Percentiles rank a stretch among this genome's conserved stretches.
Conservation (phyloP, 1,139 yeast genomes). For the Lodderomyces oxycetoniae region DNA sequence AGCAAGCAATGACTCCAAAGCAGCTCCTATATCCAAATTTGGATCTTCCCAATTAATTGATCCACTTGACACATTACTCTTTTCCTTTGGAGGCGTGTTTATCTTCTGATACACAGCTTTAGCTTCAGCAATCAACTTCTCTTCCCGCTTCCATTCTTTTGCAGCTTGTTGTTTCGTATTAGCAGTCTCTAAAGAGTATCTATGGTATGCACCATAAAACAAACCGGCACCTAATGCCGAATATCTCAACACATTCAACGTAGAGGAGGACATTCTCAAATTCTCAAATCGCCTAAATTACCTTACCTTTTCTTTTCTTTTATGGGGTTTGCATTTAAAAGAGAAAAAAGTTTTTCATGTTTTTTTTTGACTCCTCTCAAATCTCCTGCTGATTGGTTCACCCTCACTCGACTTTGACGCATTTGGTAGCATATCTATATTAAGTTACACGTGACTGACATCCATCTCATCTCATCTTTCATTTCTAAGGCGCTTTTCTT, state of each 20-base stretch:
- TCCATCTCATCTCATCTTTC: neutral
- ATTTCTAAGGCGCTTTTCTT: slow-evolving; percentile 1
- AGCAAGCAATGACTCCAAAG: slow-evolving; percentile 40
- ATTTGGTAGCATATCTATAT: neutral
- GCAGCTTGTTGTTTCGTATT: slow-evolving; percentile 58
- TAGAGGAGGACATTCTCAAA: too few relatives aligned
- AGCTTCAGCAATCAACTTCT: slow-evolving; percentile 79
- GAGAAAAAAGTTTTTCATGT: slow-evolving; percentile 12
- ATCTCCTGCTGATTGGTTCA: neutral
- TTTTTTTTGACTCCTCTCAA: neutral
- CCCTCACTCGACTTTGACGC: neutral
- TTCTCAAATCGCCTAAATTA: too few relatives aligned
- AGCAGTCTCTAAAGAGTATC: slow-evolving; percentile 58
- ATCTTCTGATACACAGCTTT: slow-evolving; percentile 80
- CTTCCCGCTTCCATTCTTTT: slow-evolving; percentile 59
- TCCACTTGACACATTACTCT: slow-evolving; percentile 23
- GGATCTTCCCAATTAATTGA: slow-evolving; percentile 83
- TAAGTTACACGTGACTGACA: too few relatives aligned
- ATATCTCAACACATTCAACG: slow-evolving; percentile 79
- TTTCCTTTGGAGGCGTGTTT: slow-evolving; percentile 43
- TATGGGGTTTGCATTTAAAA: too few relatives aligned
- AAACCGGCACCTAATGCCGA: slow-evolving; percentile 87
- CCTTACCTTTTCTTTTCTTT: too few relatives aligned
- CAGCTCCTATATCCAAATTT: slow-evolving; percentile 72
- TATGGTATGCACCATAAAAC: slow-evolving; percentile 84